Evolutionary conservation across 2,329 filamentous ascomycete species (phyloP).

Genomic region (Cadophora sp.): DNA sequence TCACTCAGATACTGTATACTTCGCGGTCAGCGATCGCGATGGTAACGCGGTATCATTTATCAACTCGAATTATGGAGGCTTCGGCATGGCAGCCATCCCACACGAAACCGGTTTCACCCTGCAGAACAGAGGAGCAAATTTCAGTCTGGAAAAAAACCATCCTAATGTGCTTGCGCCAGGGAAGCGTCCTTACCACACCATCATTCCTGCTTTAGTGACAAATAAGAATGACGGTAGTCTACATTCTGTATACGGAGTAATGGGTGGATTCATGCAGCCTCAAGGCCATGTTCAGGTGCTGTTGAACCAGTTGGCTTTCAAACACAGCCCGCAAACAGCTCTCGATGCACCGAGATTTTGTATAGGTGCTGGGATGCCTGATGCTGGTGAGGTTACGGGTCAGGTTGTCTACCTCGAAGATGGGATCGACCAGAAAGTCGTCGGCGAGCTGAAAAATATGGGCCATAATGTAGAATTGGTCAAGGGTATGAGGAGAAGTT

Average conservation of each 20-base stretch:
- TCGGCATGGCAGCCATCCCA: constrained; percentile 87
- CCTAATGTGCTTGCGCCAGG: constrained; percentile 75
- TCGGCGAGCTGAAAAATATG: constrained; percentile 14
- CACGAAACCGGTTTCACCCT: constrained; percentile 88
- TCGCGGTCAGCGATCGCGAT: constrained; percentile 77
- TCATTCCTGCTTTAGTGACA: constrained; percentile 90
- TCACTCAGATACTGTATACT: constrained; percentile 93
- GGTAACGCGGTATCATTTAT: constrained; percentile 96
- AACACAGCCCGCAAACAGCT: constrained; percentile 82
- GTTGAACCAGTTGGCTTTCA: constrained; percentile 85
- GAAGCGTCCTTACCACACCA: constrained; percentile 91
- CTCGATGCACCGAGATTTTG: constrained; percentile 89
- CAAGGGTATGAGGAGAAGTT: constrained; percentile 8
- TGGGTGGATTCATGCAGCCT: constrained; percentile 98
- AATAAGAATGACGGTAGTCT: constrained; percentile 74
- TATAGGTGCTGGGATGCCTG: constrained; percentile 64
- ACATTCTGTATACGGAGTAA: constrained; percentile 90
- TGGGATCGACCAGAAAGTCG: neutral
- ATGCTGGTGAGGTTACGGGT: neutral
- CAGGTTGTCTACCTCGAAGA: constrained; percentile 16
- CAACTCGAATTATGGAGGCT: constrained; percentile 91
- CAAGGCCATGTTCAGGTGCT: constrained; percentile 95
- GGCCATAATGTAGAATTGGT: constrained; percentile 15
- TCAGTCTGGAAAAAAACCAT: constrained; percentile 72
- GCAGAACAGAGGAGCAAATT: constrained; percentile 91